These are phyloP conservation scores for Amanita fuliginea DNA, from an alignment of 768 basidiomycete genomes.

Conservation along the genomic window DNA sequence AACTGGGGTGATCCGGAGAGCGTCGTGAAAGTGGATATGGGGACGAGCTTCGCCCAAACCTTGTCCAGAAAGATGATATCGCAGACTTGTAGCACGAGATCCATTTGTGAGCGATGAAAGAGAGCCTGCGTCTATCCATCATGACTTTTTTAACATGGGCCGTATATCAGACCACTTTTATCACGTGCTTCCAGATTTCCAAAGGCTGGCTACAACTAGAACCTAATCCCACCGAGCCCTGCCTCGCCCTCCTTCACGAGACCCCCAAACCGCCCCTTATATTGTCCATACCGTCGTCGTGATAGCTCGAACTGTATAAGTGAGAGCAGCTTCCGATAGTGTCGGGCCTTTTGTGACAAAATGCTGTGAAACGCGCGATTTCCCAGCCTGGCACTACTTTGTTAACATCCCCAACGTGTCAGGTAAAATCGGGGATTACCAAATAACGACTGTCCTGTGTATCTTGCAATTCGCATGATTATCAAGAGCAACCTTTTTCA, in stretches of 20 bases:
- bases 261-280: conserved; percentile 30
- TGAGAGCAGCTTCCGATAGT: conserved; percentile 36
- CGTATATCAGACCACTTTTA: conserved; percentile 6
- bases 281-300: conserved; percentile 30
- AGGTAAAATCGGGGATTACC: conserved; percentile 30
- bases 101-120: conserved; percentile 39
- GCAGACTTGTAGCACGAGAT: conserved; percentile 60
- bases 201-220: not conserved
- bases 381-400: conserved; percentile 51
- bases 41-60: conserved; percentile 68
- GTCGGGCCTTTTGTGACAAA: conserved; percentile 39
- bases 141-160: conserved; percentile 1
- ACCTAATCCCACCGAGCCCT: not conserved
- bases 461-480: conserved; percentile 30
- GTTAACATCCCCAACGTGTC: not conserved
- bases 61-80: conserved; percentile 73
- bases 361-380: conserved; percentile 67
- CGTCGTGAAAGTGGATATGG: conserved; percentile 36
- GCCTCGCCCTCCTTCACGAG: conserved; percentile 29
- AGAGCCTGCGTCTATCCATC: not conserved
- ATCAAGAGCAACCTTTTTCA: conserved; percentile 25
- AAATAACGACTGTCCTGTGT: conserved; percentile 41
- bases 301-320: conserved; percentile 40
- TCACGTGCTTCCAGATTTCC: not conserved
- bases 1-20: conserved; percentile 18